phyloP scores from a whole-genome alignment of 805 yeast species.

The Suhomyces xylopsoci region DNA sequence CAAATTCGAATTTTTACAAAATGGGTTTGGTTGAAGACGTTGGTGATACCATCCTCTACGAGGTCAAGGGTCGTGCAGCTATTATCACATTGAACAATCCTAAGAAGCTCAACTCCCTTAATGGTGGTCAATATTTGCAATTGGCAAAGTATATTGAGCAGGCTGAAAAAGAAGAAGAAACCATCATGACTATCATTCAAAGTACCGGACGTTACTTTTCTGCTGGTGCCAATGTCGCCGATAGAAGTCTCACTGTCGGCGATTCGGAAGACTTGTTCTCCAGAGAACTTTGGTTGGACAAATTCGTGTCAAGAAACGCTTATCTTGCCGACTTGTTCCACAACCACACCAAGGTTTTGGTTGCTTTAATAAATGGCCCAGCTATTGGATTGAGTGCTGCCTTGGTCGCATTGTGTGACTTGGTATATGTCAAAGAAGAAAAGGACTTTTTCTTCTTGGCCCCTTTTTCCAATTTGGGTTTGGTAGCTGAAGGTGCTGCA shows the following conservation, averaged over 20 bases:
- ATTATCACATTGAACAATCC: conserved; percentile 69
- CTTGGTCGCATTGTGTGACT: conserved; percentile 69
- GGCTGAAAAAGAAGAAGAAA: conserved; percentile 61
- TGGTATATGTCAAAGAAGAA: conserved; percentile 64
- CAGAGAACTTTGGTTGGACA: conserved; percentile 48
- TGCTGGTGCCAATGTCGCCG: conserved; percentile 77
- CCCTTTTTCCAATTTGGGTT: conserved; percentile 80
- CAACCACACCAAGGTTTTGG: conserved; percentile 67
- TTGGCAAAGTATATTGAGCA: conserved; percentile 56
- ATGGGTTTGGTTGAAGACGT: conserved; percentile 1
- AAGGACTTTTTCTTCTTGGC: conserved; percentile 56
- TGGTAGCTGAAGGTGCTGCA: conserved; percentile 79
- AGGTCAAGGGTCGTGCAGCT: conserved; percentile 47
- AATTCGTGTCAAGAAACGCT: conserved; percentile 68
- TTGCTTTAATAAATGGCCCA: conserved; percentile 81
- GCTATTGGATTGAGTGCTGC: conserved; percentile 79
- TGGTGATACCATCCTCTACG: conserved; percentile 27
- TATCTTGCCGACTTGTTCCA: conserved; percentile 65
- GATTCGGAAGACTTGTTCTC: conserved; percentile 30
- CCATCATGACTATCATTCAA: conserved; percentile 63
- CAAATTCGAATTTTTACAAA: not conserved
- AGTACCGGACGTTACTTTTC: conserved; percentile 75
- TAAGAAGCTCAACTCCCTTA: conserved; percentile 60
- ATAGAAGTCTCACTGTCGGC: conserved; percentile 27
- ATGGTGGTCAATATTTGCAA: conserved; percentile 58